Conservation (phyloP, 1,284 basidiomycete species). For the Sphagnurus paluster region DNA sequence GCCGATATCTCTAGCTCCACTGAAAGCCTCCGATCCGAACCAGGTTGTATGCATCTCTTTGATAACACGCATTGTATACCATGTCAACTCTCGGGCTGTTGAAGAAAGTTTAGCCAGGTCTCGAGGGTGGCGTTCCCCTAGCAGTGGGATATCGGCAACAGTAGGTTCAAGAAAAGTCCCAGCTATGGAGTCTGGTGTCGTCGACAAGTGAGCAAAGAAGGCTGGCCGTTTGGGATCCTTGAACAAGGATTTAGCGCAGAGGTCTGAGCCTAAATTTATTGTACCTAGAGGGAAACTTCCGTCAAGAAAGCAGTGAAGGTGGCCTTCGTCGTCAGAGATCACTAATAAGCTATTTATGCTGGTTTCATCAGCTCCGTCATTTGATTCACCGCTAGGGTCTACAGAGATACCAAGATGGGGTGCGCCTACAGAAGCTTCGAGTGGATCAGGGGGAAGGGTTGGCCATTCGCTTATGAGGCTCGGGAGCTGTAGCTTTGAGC, state of each 20-base stretch:
- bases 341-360: slow-evolving; percentile 64
- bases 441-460: slow-evolving; percentile 52
- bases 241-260: slow-evolving; percentile 45
- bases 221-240: slow-evolving; percentile 47
- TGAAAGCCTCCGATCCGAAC: slow-evolving; percentile 65
- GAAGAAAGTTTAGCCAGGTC: slow-evolving; percentile 72
- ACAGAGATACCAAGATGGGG: slow-evolving; percentile 32
- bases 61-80: slow-evolving; percentile 67
- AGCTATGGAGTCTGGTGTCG: not conserved
- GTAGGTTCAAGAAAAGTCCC: slow-evolving; percentile 46
- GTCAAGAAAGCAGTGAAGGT: slow-evolving; percentile 69
- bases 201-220: slow-evolving; percentile 48
- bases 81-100: slow-evolving; percentile 66
- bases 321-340: slow-evolving; percentile 56
- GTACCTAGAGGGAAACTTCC: slow-evolving; percentile 79
- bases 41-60: slow-evolving; percentile 71
- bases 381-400: slow-evolving; percentile 34
- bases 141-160: slow-evolving; percentile 55
- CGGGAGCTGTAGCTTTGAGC: slow-evolving; percentile 47
- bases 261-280: slow-evolving; percentile 39
- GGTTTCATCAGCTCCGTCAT: slow-evolving; percentile 52
- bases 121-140: slow-evolving; percentile 53
- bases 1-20: slow-evolving; percentile 71
- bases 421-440: slow-evolving; percentile 58
- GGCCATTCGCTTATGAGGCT: slow-evolving; percentile 68